Evolutionary conservation across 2,329 filamentous ascomycete species (phyloP), one percentile per base, ranked within the genome.

Genomic region (Alternaria incomplexa): DNA sequence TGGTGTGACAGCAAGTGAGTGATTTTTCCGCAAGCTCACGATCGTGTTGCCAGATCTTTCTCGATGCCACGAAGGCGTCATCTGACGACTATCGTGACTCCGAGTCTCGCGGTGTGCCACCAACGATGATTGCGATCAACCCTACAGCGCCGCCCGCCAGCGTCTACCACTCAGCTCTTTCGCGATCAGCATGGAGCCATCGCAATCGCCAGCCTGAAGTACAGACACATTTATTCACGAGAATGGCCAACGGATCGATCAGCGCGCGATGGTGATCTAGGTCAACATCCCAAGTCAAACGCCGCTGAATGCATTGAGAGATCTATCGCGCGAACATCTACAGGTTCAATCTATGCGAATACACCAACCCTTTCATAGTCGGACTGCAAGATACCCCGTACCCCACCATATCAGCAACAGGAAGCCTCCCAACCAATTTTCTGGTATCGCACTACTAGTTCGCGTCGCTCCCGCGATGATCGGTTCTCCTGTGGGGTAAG

Each of bases 301-400:
- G 61, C 64, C 62, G 15, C 44, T 20, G 28, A 40, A 65, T 59
- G 67, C 61, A 56, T 61, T 62, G 32, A 54, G 17, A 62, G 6
- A 59, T 60, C 62, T 48, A 64, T 63, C 58, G 52, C 61, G 26
- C 56, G 47, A 26, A 51, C 43, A 60, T 56, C 17, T 26, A 43
- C 30, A 17, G 12, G 51, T 22, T n/a, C 32, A 30, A 45, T 10
- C n/a, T 25, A 12, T 15, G 25, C 26, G 9, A 20, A 30, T 28
- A 43, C 20, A 20, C 23, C n/a, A n/a, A 23, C 46, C 54, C 23
- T 5, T 51, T 69, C 60, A 73, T 28, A 69, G 28, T 61, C 65
- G 64, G 51, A 71, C 52, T 32, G 67, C 66, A 22, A 71, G 51
- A 63, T 61, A 67, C 10, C 64, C 67, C 20, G 72, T 28, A 26